Conservation (phyloP, 441 rosid genomes). For the Pelargonium citronellum region DNA sequence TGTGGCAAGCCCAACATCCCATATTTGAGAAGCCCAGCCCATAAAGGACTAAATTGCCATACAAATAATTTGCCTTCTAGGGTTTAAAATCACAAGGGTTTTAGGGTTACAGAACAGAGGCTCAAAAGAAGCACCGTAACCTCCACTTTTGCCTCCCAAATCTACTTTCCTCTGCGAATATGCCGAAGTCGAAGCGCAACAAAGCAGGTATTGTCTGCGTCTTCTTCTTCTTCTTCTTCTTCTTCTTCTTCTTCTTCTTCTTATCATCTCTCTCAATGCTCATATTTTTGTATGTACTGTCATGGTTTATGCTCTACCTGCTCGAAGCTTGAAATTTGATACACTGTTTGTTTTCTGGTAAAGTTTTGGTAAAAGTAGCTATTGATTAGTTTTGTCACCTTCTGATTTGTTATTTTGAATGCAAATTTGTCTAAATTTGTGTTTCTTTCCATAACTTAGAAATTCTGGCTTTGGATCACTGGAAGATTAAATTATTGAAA, state of each 20-base stretch:
- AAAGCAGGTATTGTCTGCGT: conserved; percentile 62
- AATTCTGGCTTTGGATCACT: neutral
- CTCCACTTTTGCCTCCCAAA: neutral
- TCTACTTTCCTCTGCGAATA: conserved; percentile 17
- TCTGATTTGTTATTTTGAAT: neutral
- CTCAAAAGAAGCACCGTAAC: neutral
- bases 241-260: neutral
- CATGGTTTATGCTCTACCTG: neutral
- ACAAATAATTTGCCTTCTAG: neutral
- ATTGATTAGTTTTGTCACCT: neutral
- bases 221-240: neutral
- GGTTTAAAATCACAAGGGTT: conserved; percentile 3
- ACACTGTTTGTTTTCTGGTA: neutral
- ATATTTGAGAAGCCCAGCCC: neutral
- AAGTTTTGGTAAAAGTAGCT: neutral
- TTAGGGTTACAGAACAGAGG: conserved; percentile 11
- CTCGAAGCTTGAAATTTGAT: neutral
- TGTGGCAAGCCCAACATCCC: neutral
- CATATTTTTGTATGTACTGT: neutral
- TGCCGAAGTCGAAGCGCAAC: conserved; percentile 97
- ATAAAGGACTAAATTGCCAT: neutral
- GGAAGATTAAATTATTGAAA: too few relatives aligned
- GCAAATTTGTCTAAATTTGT: neutral
- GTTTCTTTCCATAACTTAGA: neutral
- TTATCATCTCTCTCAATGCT: neutral